phyloP scores from a whole-genome alignment of 1,139 yeast species.

The Yamadazyma dendronema region DNA sequence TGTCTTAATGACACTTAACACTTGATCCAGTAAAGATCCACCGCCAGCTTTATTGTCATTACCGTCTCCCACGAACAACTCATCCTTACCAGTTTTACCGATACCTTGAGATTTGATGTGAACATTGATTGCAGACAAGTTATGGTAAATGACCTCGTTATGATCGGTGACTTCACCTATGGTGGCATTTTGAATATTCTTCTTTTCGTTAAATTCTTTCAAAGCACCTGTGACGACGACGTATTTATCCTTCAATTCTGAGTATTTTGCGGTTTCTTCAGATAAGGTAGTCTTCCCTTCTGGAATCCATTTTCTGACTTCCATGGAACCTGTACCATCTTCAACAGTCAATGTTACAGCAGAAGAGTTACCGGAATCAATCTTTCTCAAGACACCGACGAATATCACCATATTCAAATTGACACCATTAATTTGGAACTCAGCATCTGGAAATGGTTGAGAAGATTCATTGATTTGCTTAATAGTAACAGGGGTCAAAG shows the following conservation, averaged over 20 bases:
- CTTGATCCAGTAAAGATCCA: slow-evolving; percentile 38
- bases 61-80: slow-evolving; percentile 45
- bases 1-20: slow-evolving; percentile 49
- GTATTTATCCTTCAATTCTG: slow-evolving; percentile 40
- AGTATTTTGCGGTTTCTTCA: slow-evolving; percentile 35
- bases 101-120: slow-evolving; percentile 56
- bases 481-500: slow-evolving; percentile 79
- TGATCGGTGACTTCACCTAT: slow-evolving; percentile 63
- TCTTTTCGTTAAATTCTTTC: slow-evolving; percentile 66
- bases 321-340: slow-evolving; percentile 82
- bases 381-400: slow-evolving; percentile 64
- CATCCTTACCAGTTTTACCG: slow-evolving; percentile 14
- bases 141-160: slow-evolving; percentile 76
- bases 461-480: slow-evolving; percentile 71
- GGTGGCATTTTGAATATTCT: slow-evolving; percentile 62
- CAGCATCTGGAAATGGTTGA: slow-evolving; percentile 71
- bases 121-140: slow-evolving; percentile 65
- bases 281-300: slow-evolving; percentile 40
- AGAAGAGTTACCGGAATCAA: slow-evolving; percentile 49
- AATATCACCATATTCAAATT: slow-evolving; percentile 60
- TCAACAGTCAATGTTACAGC: slow-evolving; percentile 57
- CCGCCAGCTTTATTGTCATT: slow-evolving; percentile 16
- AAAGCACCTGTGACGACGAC: slow-evolving; percentile 72
- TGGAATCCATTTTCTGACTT: slow-evolving; percentile 69
- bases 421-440: slow-evolving; percentile 63